Percentiles rank a stretch among this genome's conserved stretches.
phyloP scores from a whole-genome alignment of 2,329 filamentous ascomycete species.

The Cladophialophora chaetospira region DNA sequence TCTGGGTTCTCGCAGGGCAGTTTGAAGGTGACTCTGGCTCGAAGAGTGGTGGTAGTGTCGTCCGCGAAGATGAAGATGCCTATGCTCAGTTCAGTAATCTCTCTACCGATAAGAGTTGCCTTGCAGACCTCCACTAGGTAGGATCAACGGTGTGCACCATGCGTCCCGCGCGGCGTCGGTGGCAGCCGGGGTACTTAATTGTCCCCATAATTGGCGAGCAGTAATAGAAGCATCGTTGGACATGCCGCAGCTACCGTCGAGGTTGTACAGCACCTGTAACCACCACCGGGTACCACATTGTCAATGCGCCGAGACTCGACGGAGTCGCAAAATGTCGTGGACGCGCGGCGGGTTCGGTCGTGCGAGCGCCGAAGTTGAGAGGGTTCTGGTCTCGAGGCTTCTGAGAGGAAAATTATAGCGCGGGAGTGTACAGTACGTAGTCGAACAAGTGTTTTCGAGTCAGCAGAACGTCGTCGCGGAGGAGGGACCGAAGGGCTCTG shows the following conservation, averaged over 20 bases:
- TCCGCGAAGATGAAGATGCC: conserved; percentile 47
- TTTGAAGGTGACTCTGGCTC: conserved; percentile 52
- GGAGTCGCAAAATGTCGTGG: conserved; percentile 16
- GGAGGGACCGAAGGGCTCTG: background rate
- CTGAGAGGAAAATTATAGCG: no score
- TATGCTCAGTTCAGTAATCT: conserved; percentile 7
- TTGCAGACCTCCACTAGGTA: conserved; percentile 58
- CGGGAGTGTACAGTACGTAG: background rate
- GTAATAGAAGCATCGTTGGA: conserved; percentile 27
- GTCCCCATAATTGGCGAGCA: conserved; percentile 33
- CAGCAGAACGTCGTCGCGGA: background rate
- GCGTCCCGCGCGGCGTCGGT: conserved; percentile 39
- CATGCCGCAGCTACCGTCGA: conserved; percentile 28
- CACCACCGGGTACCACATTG: conserved; percentile 16
- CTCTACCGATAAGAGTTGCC: background rate
- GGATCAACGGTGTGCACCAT: conserved; percentile 64
- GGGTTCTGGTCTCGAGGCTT: no score
- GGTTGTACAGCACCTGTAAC: conserved; percentile 8
- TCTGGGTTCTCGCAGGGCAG: conserved; percentile 50
- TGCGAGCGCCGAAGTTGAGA: conserved; percentile 9
- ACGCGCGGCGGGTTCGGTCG: conserved; percentile 14
- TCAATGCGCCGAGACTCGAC: conserved; percentile 22
- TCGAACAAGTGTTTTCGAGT: background rate
- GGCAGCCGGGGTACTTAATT: conserved; percentile 34
- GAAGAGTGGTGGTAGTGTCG: conserved; percentile 47